Evolutionary conservation across 2,329 filamentous ascomycete genomes (phyloP), one percentile per base, ranked within the genome.

Genomic region (Cordyceps tenuipes): DNA sequence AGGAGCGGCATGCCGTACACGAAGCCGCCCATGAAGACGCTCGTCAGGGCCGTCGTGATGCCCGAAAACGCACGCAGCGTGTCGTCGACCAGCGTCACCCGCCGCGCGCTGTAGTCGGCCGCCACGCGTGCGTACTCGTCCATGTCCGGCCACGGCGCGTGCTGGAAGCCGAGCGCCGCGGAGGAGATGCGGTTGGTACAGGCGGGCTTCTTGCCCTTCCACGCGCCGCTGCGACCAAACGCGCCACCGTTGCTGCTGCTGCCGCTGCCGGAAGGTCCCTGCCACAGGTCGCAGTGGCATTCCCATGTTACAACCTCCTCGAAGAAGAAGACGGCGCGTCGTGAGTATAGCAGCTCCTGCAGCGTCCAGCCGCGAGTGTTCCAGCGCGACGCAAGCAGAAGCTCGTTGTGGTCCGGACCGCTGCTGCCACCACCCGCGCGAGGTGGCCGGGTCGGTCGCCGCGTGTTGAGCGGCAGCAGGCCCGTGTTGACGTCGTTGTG

Each of bases 1-100:
- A 76, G 74, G 48, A 77, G 69, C 8, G 76, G 76, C 75, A 78
- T 75, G 13, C 76, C 76, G 59, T 74, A 78, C 31, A 75, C 66
- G 64, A 78, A 77, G 3, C 76, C 75, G 7, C 75, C 75, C 1
- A 72, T 67, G 53, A 76, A 78, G 1, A 73, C 69, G 23, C 70
- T 70, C 4, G 75, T 76, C 54, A 78, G 68, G 5, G 77, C 68
- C 17, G 73, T 70, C 0, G 74, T 78, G 60, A 78, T 72, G 62
- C 76, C 75, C 1, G 72, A 66, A 61, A 78, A 76, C 12, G 76
- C 76, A n/a, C 66, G 67, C 3, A 75, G 66, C 13, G 75, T 77
- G 59, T 78, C 76, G 39, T 77, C 73, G 23, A 75, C 73, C 23
- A 70, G 62, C 0, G 74, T 73, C 58, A 78, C 62, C 47, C 71